Evolutionary conservation across 148 eudicot genomes (phyloP), one percentile per base, ranked within the genome.

Genomic region (Chenopodium formosanum): DNA sequence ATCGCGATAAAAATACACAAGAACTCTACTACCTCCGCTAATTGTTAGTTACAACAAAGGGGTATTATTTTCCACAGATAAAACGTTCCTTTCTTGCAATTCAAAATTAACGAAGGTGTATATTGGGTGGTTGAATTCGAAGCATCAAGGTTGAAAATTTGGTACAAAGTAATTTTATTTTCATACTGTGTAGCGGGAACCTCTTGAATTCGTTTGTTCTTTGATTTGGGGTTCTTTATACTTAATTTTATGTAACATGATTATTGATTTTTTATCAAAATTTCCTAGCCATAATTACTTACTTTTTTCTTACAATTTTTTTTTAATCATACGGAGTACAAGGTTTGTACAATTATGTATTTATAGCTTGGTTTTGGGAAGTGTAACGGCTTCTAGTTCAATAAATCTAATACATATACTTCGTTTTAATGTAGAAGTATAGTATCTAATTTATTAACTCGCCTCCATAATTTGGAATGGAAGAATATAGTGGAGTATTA

Each of bases 101-200:
- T 34, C 4, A 34, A 34, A 34, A 34, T 34, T 34, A 34, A 34
- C 37, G 37, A 34, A 34, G 37, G 37, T 34, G 44, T 40, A 34
- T 40, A 40, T 40, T 40, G 7, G 44, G 7, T 31, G 79, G 86
- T 67, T 67, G 50, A n/a, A 47, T 11, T 27, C 23, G 70, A 81
- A 76, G 16, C 47, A 47, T 67, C 27, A 47, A 83, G 67, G 70
- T 25, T 44, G 66, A 4, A 14, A 14, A 82, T 32, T 77, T 53
- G 70, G 34, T 75, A 79, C 37, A 68, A 44, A 34, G 64, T 73
- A 66, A 66, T 29, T 83, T 40, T 70, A 65, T 83, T 75, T 25
- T 25, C 25, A 40, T 70, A 25, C 79, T 44, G 56, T 83, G 46
- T 44, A 74, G 56, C 75, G 70, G 79, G 82, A 68, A 79, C 34